These are phyloP conservation scores for Gliomastix tumulicola DNA, from an alignment of 2,329 filamentous ascomycete genomes.

Conservation along the genomic window DNA sequence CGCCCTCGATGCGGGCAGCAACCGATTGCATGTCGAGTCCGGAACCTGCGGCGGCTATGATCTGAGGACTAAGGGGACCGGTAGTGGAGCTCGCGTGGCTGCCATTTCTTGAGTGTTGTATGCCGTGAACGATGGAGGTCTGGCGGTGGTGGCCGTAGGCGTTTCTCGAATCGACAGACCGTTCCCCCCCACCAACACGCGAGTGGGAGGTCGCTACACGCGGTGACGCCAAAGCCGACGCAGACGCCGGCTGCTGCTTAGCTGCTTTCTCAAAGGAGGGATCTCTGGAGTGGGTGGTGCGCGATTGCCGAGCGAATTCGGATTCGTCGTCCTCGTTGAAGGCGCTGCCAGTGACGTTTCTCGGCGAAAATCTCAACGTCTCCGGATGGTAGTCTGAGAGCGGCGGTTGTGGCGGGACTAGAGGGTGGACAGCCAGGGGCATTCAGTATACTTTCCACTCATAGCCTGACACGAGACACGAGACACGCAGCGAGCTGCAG, in stretches of 20 bases:
- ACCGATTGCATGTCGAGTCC: conserved; percentile 43
- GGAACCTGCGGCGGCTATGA: conserved; percentile 64
- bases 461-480: too few species aligned
- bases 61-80: conserved; percentile 82
- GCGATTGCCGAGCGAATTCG: conserved; percentile 19
- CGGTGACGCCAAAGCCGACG: conserved; percentile 21
- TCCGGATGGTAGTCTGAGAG: conserved; percentile 48
- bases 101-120: conserved; percentile 87
- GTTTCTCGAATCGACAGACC: conserved; percentile 46
- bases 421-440: conserved; percentile 3
- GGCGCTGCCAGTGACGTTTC: conserved; percentile 40
- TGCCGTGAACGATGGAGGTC: conserved; percentile 93
- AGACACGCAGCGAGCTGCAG: too few species aligned
- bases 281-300: conserved; percentile 47
- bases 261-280: conserved; percentile 50
- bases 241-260: conserved; percentile 14
- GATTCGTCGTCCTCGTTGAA: conserved; percentile 47
- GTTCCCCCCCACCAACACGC: conserved; percentile 39
- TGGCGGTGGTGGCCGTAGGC: conserved; percentile 86
- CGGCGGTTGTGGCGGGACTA: conserved; percentile 54
- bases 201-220: conserved; percentile 34
- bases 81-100: conserved; percentile 74
- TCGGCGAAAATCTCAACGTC: conserved; percentile 42
- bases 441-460: too few species aligned
- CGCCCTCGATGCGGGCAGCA: conserved; percentile 34